Base-by-base conservation (phyloP, 2,329 filamentous ascomycete genomes). In the Plectosphaerella sp. region DNA sequence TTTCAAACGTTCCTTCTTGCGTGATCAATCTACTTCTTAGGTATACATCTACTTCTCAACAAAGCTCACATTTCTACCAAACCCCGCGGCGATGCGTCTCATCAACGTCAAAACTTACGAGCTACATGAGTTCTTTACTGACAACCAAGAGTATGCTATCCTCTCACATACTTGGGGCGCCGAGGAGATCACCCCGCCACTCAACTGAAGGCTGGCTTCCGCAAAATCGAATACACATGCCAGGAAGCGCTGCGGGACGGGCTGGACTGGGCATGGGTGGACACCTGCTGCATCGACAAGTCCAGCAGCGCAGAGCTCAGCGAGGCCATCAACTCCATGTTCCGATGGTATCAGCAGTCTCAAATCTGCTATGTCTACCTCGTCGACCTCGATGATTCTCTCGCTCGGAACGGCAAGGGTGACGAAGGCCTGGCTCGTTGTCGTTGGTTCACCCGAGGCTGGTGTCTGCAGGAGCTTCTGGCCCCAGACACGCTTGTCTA, bases 201-300 rank as follows among this genome's bases (percentile, higher is more conserved):
- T n/a, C 37, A 24, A 12, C 4, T 18, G 5, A 48, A 25, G 22
- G 2, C 9, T 6, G 47, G 47, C 6, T 48, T 48, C n/a, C 12
- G 12, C 12, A 59, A 59, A 50, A 58, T 59, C 41, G 35, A 45
- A 22, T 48, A 48, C 15, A 54, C 57, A 10, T 52, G 52, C 47
- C 8, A 39, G 6, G 48, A 41, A 41, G 62, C 65, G 3, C 25
- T 46, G 7, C 49, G 55, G 9, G 61, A 65, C 36, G 58, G 58
- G 12, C 51, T 63, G n/a, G 57, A 47, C 16, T 70, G 66, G 52
- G 52, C 65, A 22, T 72, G 69, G 68, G 59, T 69, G 15, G 69
- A 71, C 51, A 68, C 61, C 8, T 68, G 67, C 59, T 67, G 67
- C 35, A 53, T 70, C 51, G 63, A 70, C 52, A 66, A 68, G 50